Conservation (phyloP, 1,284 basidiomycete genomes). For the Puccinia novopanici region DNA sequence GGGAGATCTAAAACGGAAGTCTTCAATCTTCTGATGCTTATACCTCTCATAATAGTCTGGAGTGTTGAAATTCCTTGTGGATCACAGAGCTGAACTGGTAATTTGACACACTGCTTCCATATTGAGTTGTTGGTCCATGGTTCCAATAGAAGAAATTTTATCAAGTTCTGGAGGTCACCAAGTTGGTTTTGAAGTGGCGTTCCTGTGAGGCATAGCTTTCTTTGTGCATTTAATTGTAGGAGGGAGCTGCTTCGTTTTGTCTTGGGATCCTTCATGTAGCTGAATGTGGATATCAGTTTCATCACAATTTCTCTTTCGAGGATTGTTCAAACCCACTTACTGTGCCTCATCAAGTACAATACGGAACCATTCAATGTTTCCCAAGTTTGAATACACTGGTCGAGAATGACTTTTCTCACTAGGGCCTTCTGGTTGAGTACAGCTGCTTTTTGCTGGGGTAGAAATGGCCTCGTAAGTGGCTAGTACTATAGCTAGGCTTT, state of each 20-base stretch:
- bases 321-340: constrained; percentile 64
- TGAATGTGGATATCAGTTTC: constrained; percentile 88
- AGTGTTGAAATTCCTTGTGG: constrained; percentile 87
- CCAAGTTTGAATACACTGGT: neutral
- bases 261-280: too few species aligned
- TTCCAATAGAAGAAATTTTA: constrained; percentile 89
- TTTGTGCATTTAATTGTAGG: constrained; percentile 88
- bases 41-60: neutral
- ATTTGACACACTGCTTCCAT: constrained; percentile 80
- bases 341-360: constrained; percentile 97
- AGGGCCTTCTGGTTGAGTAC: neutral
- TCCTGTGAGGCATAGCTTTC: constrained; percentile 89
- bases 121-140: constrained; percentile 69
- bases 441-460: neutral
- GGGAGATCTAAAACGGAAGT: neutral
- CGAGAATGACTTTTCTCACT: neutral
- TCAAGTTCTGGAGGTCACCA: constrained; percentile 92
- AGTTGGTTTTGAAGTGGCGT: constrained; percentile 99
- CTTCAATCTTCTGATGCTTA: neutral
- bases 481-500: neutral
- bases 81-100: constrained; percentile 86
- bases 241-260: constrained; percentile 90
- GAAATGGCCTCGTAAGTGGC: neutral
- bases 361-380: constrained; percentile 87
- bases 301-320: constrained; percentile 1